Base-by-base conservation (phyloP, 1,139 yeast genomes). In the Diutina catenulata region DNA sequence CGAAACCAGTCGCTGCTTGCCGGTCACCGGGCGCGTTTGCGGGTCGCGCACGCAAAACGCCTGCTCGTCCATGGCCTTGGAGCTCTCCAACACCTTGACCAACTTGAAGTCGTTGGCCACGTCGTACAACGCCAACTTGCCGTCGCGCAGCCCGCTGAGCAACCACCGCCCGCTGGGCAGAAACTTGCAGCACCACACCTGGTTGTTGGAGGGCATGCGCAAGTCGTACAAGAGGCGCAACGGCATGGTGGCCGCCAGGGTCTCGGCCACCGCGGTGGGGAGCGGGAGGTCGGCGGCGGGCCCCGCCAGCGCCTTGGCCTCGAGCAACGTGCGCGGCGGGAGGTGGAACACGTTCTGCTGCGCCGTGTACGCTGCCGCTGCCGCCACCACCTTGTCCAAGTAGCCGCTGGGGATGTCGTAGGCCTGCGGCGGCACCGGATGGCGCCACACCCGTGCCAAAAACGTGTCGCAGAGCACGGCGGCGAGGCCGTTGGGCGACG, bases 151-250 rank as follows among this genome's bases (percentile, higher is more conserved):
- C 0, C 91, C 86, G 0, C 91, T 73, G 8, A 86, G 94, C 38
- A 88, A 60, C 45, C 64, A 76, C 42, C 65, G 67, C 2, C 96
- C 96, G 57, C 72, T 70, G 31, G 87, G 84, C 3, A 93, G 80
- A 51, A 84, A 87, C 42, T 74, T 73, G 13, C 81, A 65, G 50
- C 68, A 80, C 96, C 96, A 88, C 5, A 84, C 93, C 53, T 88
- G 95, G 47, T 80, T 77, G 47, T 80, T 77, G 0, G 63, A 58
- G 50, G 83, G 93, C 38, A 66, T 63, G 2, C 59, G 51, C 18
- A 86, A 52, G 1, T 62, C 58, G 39, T 55, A 57, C 14, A 62
- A 47, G 13, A 57, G 54, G 14, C 59, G 56, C 22, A 59, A 58
- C 1, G 91, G 91, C 45, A 80, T 74, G 25, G 57, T 40, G 22